These are phyloP conservation scores for Nemania sp. DNA, from an alignment of 2,329 filamentous ascomycete genomes.

Conservation along the genomic window DNA sequence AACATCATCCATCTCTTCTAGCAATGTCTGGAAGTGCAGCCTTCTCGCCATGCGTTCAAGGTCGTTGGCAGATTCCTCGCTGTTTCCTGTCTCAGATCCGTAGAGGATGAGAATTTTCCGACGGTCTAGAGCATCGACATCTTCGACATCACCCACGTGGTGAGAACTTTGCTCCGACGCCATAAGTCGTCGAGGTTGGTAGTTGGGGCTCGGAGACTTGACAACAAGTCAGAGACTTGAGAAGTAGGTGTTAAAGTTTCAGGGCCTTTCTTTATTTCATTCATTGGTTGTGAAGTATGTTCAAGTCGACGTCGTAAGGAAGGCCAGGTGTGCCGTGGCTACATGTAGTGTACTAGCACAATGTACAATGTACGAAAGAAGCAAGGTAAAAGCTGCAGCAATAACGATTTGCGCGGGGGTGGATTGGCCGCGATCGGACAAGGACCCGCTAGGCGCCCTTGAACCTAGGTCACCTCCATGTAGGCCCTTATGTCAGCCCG, in stretches of 20 bases:
- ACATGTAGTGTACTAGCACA: too few relatives aligned
- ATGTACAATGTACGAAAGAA: too few relatives aligned
- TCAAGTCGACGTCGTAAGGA: too few relatives aligned
- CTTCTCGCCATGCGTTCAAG: constrained; percentile 75
- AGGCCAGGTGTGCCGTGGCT: too few relatives aligned
- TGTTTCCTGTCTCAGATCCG: constrained; percentile 93
- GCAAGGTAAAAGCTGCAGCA: too few relatives aligned
- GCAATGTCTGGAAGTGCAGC: constrained; percentile 74
- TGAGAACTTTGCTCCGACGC: constrained; percentile 25
- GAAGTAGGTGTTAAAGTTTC: too few relatives aligned
- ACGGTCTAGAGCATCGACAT: constrained; percentile 34
- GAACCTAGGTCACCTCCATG: too few relatives aligned
- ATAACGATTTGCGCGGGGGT: neutral
- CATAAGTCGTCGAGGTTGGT: constrained; percentile 26
- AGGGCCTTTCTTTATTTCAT: too few relatives aligned
- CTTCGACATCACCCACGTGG: constrained; percentile 34
- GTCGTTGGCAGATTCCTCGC: constrained; percentile 88
- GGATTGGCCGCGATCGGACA: neutral
- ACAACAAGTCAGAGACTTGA: too few relatives aligned
- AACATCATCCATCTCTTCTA: constrained; percentile 77
- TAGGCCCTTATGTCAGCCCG: neutral
- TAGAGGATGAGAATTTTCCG: constrained; percentile 74
- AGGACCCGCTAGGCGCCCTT: neutral
- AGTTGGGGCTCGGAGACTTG: neutral
- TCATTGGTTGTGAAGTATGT: too few relatives aligned